Base-by-base conservation (phyloP, 352 stramenopile species). In the Globisporangium nagaii region DNA sequence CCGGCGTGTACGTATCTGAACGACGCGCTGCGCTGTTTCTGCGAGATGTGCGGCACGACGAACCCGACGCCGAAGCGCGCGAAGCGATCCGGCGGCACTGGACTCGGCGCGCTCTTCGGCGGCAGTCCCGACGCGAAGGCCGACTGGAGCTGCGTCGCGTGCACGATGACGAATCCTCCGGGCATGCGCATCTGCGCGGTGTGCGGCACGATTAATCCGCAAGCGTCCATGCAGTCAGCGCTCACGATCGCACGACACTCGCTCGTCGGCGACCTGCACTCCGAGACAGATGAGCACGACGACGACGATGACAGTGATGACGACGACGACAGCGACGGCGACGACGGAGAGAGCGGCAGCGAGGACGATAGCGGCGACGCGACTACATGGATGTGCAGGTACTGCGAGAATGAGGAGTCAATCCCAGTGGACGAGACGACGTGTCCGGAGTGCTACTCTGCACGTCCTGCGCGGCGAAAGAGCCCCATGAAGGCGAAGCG, bases 1-100 rank as follows among this genome's bases (percentile, higher is more conserved):
- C 66, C 71, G 0, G 66, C 75, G 25, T 91, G 81, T 53, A 91
- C 81, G 45, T 91, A 74, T 52, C 60, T 90, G 5, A 91, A 91
- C 53, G 81, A 84, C 35, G 50, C 65, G 17, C 42, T 65, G 59
- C 79, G 79, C 19, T 57, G 62, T 22, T 85, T 85, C 43, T 91
- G 81, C 49, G 81, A 89, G 46, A 91, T 90, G 81, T 91, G 81
- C 55, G 71, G 69, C 44, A 88, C 79, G 1, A 35, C 73, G 9
- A 86, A 88, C 52, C 81, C 79, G 15, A 70, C 53, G 4, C 60
- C 67, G 22, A 34, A 36, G 24, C 60, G 30, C 28, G 11, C 20
- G 7, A 50, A 50, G 32, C 32, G 28, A n/a, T 13, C 35, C 19
- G 7, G 42, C 30, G 42, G n/a, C n/a, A n/a, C 31, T 60, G 34